Percentiles rank a stretch among this genome's conserved stretches.
Evolutionary conservation across 2,329 filamentous ascomycete species (phyloP).

Genomic region (Fusarium equiseti): DNA sequence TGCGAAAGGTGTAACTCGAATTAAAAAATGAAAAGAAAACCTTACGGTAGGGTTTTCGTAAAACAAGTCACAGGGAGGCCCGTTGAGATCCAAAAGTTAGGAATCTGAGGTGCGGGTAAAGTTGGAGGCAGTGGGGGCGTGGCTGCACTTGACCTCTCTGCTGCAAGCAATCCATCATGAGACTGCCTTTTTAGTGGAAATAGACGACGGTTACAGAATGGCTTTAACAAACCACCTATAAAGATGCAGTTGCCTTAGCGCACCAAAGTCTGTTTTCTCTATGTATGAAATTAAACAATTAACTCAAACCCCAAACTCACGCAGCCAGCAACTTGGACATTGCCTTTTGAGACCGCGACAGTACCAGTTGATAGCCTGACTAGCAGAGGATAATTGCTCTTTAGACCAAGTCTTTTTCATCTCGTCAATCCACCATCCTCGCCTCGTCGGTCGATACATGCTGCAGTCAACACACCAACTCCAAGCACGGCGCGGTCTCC

Average conservation of each 20-base stretch:
- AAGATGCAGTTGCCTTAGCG: not conserved
- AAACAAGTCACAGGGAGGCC: not conserved
- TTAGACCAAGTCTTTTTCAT: not conserved
- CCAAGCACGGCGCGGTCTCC: constrained; percentile 26
- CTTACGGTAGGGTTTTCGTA: not conserved
- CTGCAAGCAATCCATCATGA: not conserved
- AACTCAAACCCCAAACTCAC: not conserved
- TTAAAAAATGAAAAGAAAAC: not conserved
- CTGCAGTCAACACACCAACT: constrained; percentile 44
- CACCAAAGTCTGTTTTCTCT: no score
- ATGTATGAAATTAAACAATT: not conserved
- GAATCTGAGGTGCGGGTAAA: constrained; percentile 14
- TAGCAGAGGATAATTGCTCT: constrained; percentile 1
- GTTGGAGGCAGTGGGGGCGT: not conserved
- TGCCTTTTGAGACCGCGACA: constrained; percentile 33
- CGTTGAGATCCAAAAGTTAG: constrained; percentile 21
- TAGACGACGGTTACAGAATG: not conserved
- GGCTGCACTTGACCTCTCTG: not conserved
- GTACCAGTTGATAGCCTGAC: constrained; percentile 29
- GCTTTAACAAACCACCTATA: not conserved
- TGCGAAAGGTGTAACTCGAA: not conserved
- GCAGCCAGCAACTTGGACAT: constrained; percentile 37
- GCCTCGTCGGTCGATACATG: constrained; percentile 37
- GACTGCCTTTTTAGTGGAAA: not conserved
- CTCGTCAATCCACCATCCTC: constrained; percentile 37